These are phyloP conservation scores for Cucurbita moschata DNA, from an alignment of 306 rosid species.

Conservation along the genomic window DNA sequence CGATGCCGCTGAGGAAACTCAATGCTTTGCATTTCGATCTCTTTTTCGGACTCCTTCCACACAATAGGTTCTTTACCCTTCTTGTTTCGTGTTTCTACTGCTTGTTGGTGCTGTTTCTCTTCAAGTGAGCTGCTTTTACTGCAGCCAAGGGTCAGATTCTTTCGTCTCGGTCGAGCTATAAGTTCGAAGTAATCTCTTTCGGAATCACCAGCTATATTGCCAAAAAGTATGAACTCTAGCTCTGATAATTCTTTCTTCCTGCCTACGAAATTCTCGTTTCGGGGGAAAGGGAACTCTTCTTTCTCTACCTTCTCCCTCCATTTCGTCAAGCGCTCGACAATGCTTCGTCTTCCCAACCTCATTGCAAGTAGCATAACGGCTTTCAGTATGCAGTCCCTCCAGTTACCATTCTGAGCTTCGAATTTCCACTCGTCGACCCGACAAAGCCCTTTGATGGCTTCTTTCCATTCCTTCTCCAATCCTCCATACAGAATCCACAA, in stretches of 20 bases:
- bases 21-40: conserved; percentile 64
- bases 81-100: conserved; percentile 19
- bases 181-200: conserved; percentile 67
- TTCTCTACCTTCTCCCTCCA: conserved; percentile 71
- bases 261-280: conserved; percentile 63
- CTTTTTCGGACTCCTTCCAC: conserved; percentile 81
- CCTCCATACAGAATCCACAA: conserved; percentile 73
- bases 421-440: conserved; percentile 77
- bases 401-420: conserved; percentile 75
- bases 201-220: conserved; percentile 58
- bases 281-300: conserved; percentile 63
- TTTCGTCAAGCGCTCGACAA: conserved; percentile 52
- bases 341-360: conserved; percentile 70
- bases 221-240: conserved; percentile 72
- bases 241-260: conserved; percentile 70
- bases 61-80: conserved; percentile 72
- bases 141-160: conserved; percentile 51
- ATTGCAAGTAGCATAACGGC: conserved; percentile 47
- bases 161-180: conserved; percentile 58
- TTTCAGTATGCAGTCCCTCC: conserved; percentile 75
- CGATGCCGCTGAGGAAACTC: conserved; percentile 35
- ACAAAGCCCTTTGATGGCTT: conserved; percentile 55
- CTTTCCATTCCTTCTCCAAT: conserved; percentile 71
- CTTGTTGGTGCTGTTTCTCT: conserved; percentile 40
- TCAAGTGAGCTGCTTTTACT: conserved; percentile 39